phyloP scores from a whole-genome alignment of 108 stramenopile species.

The Pseudonitzschia delicatissima region DNA sequence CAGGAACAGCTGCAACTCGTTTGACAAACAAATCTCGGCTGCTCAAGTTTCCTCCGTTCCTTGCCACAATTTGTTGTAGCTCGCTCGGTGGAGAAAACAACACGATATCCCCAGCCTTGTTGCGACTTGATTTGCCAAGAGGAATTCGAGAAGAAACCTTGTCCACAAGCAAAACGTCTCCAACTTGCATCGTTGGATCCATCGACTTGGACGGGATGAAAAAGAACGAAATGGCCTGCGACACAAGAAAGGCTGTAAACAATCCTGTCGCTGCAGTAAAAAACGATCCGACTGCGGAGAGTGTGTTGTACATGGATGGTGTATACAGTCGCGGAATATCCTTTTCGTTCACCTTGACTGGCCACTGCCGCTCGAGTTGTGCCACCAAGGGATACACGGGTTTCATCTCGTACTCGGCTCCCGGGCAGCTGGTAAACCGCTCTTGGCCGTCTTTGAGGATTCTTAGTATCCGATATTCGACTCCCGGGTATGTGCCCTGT shows the following conservation, averaged over 20 bases:
- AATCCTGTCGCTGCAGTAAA: conserved; percentile 50
- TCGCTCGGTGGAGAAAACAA: conserved; percentile 47
- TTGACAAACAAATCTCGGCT: conserved; percentile 65
- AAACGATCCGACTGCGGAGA: conserved; percentile 45
- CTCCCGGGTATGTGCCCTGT: conserved; percentile 50
- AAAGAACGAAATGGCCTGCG: conserved; percentile 49
- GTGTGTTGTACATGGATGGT: conserved; percentile 55
- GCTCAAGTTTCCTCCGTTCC: conserved; percentile 34
- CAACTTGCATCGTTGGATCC: conserved; percentile 55
- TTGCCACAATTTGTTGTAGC: conserved; percentile 40
- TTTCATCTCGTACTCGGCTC: conserved; percentile 49
- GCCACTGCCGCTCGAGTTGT: conserved; percentile 64
- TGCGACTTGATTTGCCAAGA: background rate
- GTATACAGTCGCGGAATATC: conserved; percentile 57
- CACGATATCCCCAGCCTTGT: conserved; percentile 42
- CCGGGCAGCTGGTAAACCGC: conserved; percentile 35
- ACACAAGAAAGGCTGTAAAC: conserved; percentile 40
- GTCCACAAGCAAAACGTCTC: conserved; percentile 67
- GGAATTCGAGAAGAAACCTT: conserved; percentile 45
- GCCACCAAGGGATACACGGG: conserved; percentile 63
- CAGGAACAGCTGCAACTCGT: conserved; percentile 53
- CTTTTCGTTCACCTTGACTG: conserved; percentile 44
- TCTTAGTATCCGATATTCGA: conserved; percentile 51
- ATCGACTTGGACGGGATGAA: conserved; percentile 57
- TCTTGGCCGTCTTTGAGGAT: conserved; percentile 34